Base-by-base conservation (phyloP, 2,329 filamentous ascomycete genomes). In the Cladobotryum protrusum region DNA sequence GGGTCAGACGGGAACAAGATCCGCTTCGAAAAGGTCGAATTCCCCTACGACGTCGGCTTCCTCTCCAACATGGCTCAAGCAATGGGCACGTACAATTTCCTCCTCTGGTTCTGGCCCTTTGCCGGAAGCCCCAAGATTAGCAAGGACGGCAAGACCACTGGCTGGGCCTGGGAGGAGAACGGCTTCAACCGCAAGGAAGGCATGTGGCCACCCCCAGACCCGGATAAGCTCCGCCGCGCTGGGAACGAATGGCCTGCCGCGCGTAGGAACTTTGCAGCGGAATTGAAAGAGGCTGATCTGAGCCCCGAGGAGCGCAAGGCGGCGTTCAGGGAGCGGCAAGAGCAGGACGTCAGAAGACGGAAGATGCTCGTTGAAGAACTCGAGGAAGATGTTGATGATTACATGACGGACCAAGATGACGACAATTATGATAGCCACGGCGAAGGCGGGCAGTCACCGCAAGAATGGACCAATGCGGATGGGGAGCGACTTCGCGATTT, bases 11-110 rank as follows among this genome's bases (percentile, higher is more conserved):
- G 67, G 7, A 64, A 68, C 24, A 61, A 71, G 49, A 54, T 83
- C 2, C 68, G 72, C 11, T 76, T 87, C 40, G 72, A 78, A 50
- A 78, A 75, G 47, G 79, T 91, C 59, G 86, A 92, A 65, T 93
- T 89, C 58, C 89, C 88, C 0, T 93, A 90, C 67, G 88, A 95
- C 60, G 69, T 92, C 41, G 87, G 86, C 45, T 72, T 93, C 58
- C 89, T 81, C 70, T 64, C 71, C 34, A 95, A 95, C 64, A 75
- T 92, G 62, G 75, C 77, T 14, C 83, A 88, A 61, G 85, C 83
- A 14, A 91, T 93, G 85, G 86, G 87, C 4, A 83, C 80, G 0
- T 56, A 63, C 7, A 89, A 88, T 61, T 59, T 79, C 0, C 56
- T 89, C 0, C 63, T 76, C 6, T 93, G 88, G 88, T 69, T 89